Evolutionary conservation across 768 basidiomycete genomes (phyloP), one percentile per base, ranked within the genome.

Genomic region (Pholiota microspora): DNA sequence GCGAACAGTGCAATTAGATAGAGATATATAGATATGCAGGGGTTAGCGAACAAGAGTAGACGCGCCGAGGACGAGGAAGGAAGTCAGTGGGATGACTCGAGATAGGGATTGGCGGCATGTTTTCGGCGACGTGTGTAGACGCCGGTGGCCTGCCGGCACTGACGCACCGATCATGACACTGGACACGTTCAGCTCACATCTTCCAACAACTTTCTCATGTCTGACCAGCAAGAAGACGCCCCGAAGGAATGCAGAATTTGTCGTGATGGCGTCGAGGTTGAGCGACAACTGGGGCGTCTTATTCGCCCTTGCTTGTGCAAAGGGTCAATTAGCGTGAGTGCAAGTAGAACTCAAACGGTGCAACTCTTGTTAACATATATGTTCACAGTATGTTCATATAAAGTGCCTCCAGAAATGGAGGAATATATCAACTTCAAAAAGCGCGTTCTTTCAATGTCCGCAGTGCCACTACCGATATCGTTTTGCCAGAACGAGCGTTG

Each of bases 281-380:
- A 88, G 59, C 65, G 59, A 0, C 77, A 80, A 23, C 72, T 88
- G 35, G 93, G 93, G 2, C 81, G 85, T 51, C 80, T 94, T 59
- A 92, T 95, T 59, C 83, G 86, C 27, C 93, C 93, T 4, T 91
- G 89, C 67, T 73, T 86, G 2, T 90, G 89, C 68, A 84, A 81
- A 57, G 92, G 92, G 38, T 86, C 86, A 18, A 89, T 93, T 56
- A 87, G 85, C 55, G 78, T 78, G 63, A 60, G 76, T 62, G 49
- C 12, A 18, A n/a, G n/a, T n/a, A n/a, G n/a, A n/a, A n/a, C n/a
- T n/a, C n/a, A n/a, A n/a, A n/a, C n/a, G n/a, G n/a, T n/a, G n/a
- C n/a, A n/a, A n/a, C n/a, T n/a, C n/a, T n/a, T n/a, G n/a, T n/a
- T n/a, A n/a, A n/a, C 15, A 34, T 29, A 28, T 23, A 12, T 42